phyloP scores from a whole-genome alignment of 345 rosid genomes.

The Brassica cretica region DNA sequence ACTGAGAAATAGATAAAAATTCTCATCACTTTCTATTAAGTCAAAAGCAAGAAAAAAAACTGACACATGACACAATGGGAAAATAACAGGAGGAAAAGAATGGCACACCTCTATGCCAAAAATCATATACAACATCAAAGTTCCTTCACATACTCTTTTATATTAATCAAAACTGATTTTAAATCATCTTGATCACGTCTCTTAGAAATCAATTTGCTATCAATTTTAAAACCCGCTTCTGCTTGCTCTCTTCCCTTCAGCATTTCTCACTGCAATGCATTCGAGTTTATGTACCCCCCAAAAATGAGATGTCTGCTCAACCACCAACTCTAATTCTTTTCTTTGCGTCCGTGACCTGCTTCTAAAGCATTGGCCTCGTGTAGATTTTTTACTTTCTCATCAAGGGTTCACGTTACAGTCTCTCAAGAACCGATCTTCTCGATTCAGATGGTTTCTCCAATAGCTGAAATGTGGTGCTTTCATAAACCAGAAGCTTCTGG shows the following conservation, averaged over 20 bases:
- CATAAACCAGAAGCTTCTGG: no score
- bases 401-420: constrained; percentile 82
- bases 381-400: constrained; percentile 15
- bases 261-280: constrained; percentile 38
- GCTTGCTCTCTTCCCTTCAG: constrained; percentile 31
- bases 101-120: constrained; percentile 37
- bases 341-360: constrained; percentile 30
- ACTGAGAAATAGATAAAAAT: neutral
- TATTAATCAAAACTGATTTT: constrained; percentile 15
- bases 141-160: constrained; percentile 18
- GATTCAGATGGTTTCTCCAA: constrained; percentile 76
- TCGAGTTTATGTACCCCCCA: constrained; percentile 43
- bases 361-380: constrained; percentile 25
- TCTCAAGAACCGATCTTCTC: constrained; percentile 60
- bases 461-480: constrained; percentile 63
- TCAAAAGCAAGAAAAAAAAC: neutral
- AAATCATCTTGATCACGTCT: constrained; percentile 22
- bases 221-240: constrained; percentile 5
- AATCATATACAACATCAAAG: constrained; percentile 41
- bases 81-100: constrained; percentile 33
- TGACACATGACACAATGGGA: constrained; percentile 26
- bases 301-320: constrained; percentile 32
- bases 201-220: constrained; percentile 31
- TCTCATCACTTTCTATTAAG: neutral
- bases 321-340: constrained; percentile 28